Percentiles rank a stretch among this genome's conserved stretches.
phyloP scores from a whole-genome alignment of 345 rosid species.

The Chamaenerion angustifolium region DNA sequence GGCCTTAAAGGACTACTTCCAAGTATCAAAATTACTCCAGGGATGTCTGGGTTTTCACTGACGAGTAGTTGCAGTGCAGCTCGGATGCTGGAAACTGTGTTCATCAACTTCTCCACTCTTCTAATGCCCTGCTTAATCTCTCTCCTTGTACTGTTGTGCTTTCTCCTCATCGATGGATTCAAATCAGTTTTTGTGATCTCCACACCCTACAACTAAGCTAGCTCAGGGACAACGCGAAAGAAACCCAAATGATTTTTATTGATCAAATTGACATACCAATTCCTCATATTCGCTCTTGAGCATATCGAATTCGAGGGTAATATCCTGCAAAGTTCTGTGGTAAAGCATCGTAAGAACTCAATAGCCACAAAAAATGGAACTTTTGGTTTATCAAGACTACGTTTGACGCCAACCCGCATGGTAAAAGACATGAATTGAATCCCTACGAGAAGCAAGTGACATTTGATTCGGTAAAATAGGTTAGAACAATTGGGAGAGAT shows the following conservation, averaged over 20 bases:
- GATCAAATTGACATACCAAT: constrained; percentile 41
- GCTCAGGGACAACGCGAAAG: constrained; percentile 14
- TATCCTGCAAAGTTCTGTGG: constrained; percentile 68
- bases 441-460: too few relatives aligned
- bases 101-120: constrained; percentile 61
- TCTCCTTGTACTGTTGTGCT: constrained; percentile 36
- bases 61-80: constrained; percentile 37
- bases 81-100: constrained; percentile 29
- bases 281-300: constrained; percentile 35
- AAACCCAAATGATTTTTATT: neutral
- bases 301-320: constrained; percentile 41
- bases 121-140: constrained; percentile 53
- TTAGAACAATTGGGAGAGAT: neutral
- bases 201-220: constrained; percentile 32
- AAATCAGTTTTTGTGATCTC: constrained; percentile 26
- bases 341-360: neutral
- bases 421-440: too few relatives aligned
- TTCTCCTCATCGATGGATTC: constrained; percentile 38
- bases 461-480: too few relatives aligned
- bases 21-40: constrained; percentile 43
- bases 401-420: neutral
- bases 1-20: constrained; percentile 79
- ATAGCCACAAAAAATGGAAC: neutral
- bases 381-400: neutral
- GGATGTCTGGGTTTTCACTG: constrained; percentile 27